Evolutionary conservation across 352 stramenopile species (phyloP).

Genomic region (Pythium periplocum): DNA sequence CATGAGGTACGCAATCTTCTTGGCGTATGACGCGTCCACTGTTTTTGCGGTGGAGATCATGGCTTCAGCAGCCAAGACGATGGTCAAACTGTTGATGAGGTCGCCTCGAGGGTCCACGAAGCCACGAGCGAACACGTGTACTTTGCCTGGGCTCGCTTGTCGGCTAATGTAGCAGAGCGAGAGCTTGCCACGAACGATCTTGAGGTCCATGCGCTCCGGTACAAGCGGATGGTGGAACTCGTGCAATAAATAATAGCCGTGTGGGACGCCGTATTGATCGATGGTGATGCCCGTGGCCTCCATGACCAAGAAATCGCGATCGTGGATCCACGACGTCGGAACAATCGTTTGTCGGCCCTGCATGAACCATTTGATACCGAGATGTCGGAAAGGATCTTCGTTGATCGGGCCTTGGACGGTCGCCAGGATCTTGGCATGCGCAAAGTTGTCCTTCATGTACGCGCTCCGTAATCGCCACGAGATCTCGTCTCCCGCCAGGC

Average conservation of each 20-base stretch:
- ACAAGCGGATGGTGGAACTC: slow-evolving; percentile 33
- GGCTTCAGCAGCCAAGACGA: slow-evolving; percentile 29
- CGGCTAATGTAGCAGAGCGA: slow-evolving; percentile 43
- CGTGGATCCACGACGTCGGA: slow-evolving; percentile 23
- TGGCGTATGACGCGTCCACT: slow-evolving; percentile 52
- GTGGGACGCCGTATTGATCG: slow-evolving; percentile 25
- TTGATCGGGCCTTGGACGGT: slow-evolving; percentile 19
- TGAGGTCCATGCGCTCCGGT: slow-evolving; percentile 23
- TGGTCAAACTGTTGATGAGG: slow-evolving; percentile 23
- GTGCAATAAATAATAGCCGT: slow-evolving; percentile 52
- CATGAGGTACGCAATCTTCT: slow-evolving; percentile 63
- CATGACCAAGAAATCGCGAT: slow-evolving; percentile 41
- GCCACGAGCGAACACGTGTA: slow-evolving; percentile 46
- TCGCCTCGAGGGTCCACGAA: slow-evolving; percentile 32
- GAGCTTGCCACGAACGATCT: slow-evolving; percentile 28
- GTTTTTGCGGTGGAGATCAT: slow-evolving; percentile 33
- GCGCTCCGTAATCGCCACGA: slow-evolving; percentile 21
- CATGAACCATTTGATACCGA: slow-evolving; percentile 42
- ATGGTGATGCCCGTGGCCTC: slow-evolving; percentile 42
- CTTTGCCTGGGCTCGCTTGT: slow-evolving; percentile 11
- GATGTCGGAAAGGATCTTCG: slow-evolving; percentile 34
- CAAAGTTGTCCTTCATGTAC: slow-evolving; percentile 24
- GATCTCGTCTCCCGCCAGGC: slow-evolving; percentile 15
- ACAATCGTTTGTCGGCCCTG: slow-evolving; percentile 16
- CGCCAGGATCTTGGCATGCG: slow-evolving; percentile 20